Evolutionary conservation across 108 stramenopile species (phyloP), one percentile per base, ranked within the genome.

Genomic region (Seminavis robusta): DNA sequence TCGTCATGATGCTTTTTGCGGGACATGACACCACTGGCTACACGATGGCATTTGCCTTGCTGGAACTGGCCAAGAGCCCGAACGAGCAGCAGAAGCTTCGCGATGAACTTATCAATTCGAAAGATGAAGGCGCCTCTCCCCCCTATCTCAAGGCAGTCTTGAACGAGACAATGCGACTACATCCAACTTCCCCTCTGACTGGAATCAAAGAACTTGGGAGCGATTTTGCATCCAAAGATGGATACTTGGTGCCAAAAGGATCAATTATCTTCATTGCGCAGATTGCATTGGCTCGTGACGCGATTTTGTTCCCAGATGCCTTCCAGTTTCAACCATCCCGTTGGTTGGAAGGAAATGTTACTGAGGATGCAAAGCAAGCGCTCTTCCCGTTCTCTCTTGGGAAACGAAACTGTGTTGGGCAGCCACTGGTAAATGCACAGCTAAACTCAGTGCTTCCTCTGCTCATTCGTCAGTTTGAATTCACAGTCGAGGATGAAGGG

Each of bases 11-110:
- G 20, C 28, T 83, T 19, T 23, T 79, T 27, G 59, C 71, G 19
- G 82, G 78, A 13, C 47, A 65, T 25, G 82, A 79, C 9, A 74
- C 74, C 1, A 79, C 76, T 15, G 64, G 63, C 9, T 74, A 65
- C 32, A 56, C 72, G 19, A 16, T 79, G 24, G 63, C 72, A 16
- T 74, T 60, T 65, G 70, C 47, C n/a, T 32, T 74, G 16, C 24
- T 63, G 4, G 67, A 74, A 46, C 49, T 83, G 24, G 77, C 77
- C 6, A 57, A 56, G 10, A 59, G 79, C 43, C 59, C 58, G 8
- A 25, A 26, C 11, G 74, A 59, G 16, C 57, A 59, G 10, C 28
- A 32, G 1, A 43, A 56, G 31, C 47, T 83, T 21, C 49, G 70
- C 13, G 30, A 69, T 23, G 66, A 55, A 20, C 44, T 83, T 26